Evolutionary conservation across 2,329 filamentous ascomycete genomes (phyloP).

Genomic region (Trichoderma cornu-damae): DNA sequence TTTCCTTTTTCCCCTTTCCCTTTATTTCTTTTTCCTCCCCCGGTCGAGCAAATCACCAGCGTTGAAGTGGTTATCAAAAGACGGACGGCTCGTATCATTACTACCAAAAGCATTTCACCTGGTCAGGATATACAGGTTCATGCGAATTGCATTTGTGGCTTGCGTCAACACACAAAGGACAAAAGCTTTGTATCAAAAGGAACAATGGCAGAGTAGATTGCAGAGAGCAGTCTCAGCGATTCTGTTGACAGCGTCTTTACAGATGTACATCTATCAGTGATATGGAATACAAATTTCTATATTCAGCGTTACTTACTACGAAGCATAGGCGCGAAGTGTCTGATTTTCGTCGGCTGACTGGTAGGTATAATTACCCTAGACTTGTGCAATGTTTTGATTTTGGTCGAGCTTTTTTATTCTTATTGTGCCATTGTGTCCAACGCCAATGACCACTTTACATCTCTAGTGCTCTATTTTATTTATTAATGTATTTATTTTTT

Average conservation of each 20-base stretch:
- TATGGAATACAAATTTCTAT: no score
- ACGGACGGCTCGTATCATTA: not conserved
- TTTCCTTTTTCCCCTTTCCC: no score
- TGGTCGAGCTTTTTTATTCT: not conserved
- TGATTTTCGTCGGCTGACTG: no score
- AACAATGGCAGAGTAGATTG: not conserved
- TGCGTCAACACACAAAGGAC: not conserved
- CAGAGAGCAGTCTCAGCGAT: slow-evolving; percentile 7
- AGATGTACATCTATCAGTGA: no score
- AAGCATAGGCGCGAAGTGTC: no score
- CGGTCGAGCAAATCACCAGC: not conserved
- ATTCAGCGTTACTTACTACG: no score
- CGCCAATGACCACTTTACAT: no score
- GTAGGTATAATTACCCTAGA: no score
- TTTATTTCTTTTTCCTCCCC: no score
- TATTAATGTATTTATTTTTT: slow-evolving; percentile 18
- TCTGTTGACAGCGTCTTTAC: not conserved
- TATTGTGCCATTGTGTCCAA: not conserved
- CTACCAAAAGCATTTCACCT: not conserved
- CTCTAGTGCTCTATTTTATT: no score
- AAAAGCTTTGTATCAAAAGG: not conserved
- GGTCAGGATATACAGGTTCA: not conserved
- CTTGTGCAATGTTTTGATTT: not conserved
- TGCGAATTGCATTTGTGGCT: not conserved
- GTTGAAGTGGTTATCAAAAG: not conserved